Base-by-base conservation (phyloP, 2,329 filamentous ascomycete genomes). In the Emergomyces orientalis region DNA sequence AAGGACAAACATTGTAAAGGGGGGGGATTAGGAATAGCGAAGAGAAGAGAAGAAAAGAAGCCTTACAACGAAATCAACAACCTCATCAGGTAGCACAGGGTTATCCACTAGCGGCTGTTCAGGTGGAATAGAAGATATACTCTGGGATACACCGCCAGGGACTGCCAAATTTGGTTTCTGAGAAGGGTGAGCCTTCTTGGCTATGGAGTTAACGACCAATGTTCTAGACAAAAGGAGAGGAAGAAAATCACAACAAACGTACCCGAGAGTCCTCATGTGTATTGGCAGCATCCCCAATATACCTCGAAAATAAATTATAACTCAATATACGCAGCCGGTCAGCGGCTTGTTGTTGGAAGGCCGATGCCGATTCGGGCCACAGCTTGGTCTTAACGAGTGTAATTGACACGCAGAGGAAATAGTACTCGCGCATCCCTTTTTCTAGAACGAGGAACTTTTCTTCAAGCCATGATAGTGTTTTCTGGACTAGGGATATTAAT, bases 251-350 rank as follows among this genome's bases (percentile, higher is more conserved):
- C 25, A 17, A 52, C 17, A 37, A 39, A 25, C 61, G 52, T 62
- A 67, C 65, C 57, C 43, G 17, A 2, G 41, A 39, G 9, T 54
- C 25, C 30, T 63, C 58, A 58, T 61, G 14, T 8, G 17, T 62
- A 32, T 63, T 34, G 8, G 17, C 41, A 41, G n/a, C 27, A 37
- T 30, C 56, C 32, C 65, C 64, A 7, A 71, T 69, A 62, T 76
- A 71, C 39, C 30, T 70, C 0, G 69, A 66, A 59, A 76, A 72
- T 2, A 76, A 68, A 19, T 71, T 72, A 57, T 76, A 73, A 2
- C 74, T 71, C 54, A 76, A 72, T 2, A 68, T 66, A 1, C 73
- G 68, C 25, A 77, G 71, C 1, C 73, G 72, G 43, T 77, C 71
- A 13, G 75, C 69, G 0, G 72, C 73, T 39, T 74, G 69, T 22